phyloP scores from a whole-genome alignment of 305 asterid species.

The Solanum chacoense region DNA sequence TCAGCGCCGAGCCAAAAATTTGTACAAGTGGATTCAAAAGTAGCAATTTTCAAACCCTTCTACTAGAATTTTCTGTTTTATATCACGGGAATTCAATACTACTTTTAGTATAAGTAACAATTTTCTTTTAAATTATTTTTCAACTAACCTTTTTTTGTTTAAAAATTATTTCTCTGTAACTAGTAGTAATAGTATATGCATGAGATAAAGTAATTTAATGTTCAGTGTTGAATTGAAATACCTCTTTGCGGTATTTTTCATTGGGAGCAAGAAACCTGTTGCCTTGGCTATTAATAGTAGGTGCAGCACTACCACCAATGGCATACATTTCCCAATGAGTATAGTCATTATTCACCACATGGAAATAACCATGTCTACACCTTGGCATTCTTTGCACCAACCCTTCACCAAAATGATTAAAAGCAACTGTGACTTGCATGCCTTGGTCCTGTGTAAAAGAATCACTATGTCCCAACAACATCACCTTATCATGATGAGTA shows the following conservation, averaged over 20 bases:
- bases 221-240: background rate
- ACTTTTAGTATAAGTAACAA: too few species aligned
- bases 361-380: slow-evolving; percentile 85
- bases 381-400: slow-evolving; percentile 86
- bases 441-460: slow-evolving; percentile 30
- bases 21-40: background rate
- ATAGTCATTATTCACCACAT: slow-evolving; percentile 77
- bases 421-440: slow-evolving; percentile 77
- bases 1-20: background rate
- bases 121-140: too few species aligned
- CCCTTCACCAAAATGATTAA: slow-evolving; percentile 84
- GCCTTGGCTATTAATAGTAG: slow-evolving; percentile 74
- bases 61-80: background rate
- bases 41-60: background rate
- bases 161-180: background rate
- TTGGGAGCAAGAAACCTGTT: slow-evolving; percentile 70
- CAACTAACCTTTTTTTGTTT: background rate
- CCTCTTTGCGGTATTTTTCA: slow-evolving; percentile 36
- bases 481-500: slow-evolving; percentile 76
- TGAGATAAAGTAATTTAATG: background rate
- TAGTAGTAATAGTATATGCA: background rate
- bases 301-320: slow-evolving; percentile 76
- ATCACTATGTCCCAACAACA: slow-evolving; percentile 75
- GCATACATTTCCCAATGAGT: slow-evolving; percentile 88
- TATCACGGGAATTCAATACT: too few species aligned